Conservation (phyloP, 1,139 yeast species). For the Tardiomyces blankii region DNA sequence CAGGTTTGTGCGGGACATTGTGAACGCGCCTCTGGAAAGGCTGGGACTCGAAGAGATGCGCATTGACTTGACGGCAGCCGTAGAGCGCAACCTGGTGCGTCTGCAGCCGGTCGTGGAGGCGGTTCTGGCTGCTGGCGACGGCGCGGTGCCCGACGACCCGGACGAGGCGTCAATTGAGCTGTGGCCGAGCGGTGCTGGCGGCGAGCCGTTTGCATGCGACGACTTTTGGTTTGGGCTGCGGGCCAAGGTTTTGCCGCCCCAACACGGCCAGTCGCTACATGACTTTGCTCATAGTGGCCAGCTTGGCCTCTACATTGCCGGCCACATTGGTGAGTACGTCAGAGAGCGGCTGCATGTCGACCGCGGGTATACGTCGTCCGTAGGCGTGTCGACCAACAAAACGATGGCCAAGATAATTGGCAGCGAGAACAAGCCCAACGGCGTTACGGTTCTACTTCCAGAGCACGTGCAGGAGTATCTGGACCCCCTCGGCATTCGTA, state of each 20-base stretch:
- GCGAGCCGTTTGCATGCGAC: constrained; percentile 16
- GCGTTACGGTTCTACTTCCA: constrained; percentile 21
- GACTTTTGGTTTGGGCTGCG: constrained; percentile 21
- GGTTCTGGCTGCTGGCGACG: constrained; percentile 5
- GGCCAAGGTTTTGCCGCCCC: constrained; percentile 16
- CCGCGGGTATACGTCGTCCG: constrained; percentile 23
- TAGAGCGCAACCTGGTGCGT: constrained; percentile 10
- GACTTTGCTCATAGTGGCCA: constrained; percentile 4
- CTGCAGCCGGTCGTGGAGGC: constrained; percentile 8
- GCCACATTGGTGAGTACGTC: constrained; percentile 20
- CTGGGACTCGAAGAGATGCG: constrained; percentile 30
- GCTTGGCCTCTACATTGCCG: constrained; percentile 18
- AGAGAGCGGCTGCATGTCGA: constrained; percentile 18
- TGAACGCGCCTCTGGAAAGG: constrained; percentile 22
- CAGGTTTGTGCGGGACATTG: constrained; percentile 16
- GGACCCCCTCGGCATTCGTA: constrained; percentile 10
- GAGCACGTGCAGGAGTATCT: constrained; percentile 16
- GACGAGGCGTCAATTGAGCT: constrained; percentile 10
- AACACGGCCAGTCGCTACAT: constrained; percentile 6
- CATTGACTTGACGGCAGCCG: constrained; percentile 20
- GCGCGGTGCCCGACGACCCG: constrained; percentile 12
- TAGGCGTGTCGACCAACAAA: constrained; percentile 24
- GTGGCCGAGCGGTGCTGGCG: constrained; percentile 4
- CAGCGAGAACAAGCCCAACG: constrained; percentile 22
- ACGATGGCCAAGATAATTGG: constrained; percentile 26